Evolutionary conservation across 257 asterid genomes (phyloP), one percentile per base, ranked within the genome.

Genomic region (Cinchona pubescens): DNA sequence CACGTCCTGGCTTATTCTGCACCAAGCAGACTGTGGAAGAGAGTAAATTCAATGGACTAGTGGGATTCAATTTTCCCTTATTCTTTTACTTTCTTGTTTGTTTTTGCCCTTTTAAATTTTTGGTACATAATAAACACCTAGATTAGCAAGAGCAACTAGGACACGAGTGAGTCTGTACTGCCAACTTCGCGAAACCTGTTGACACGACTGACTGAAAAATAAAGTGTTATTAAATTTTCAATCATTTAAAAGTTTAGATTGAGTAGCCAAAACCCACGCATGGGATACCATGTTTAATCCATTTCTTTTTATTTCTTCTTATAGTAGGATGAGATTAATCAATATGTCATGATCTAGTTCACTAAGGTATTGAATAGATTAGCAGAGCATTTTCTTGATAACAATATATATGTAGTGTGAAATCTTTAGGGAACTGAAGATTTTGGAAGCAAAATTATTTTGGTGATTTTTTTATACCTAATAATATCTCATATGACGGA

Each of bases 1-100:
- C 56, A 38, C 30, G 23, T 59, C 43, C 76, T 40, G 76, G 59
- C 76, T 72, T 72, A n/a, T 56, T 72, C 69, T 72, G 67, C 48
- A 72, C 64, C 38, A 37, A 72, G 49, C 53, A 58, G 76, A 27
- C 56, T 10, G 56, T 38, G 53, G 40, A 29, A 46, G 25, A 46
- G 25, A 29, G 73, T 69, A 46, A 69, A 46, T 46, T 69, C 29
- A 29, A 15, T 43, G 23, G 72, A 34, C 63, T 43, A 32, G 27
- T 30, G 14, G 38, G n/a, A 45, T 42, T 56, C 42, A 16, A 30
- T 45, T 25, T 40, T 19, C 15, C 15, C 11, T n/a, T 45, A 4
- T 40, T 40, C 45, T 10, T 40, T 4, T 25, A 15, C 65, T 59
- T 14, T 15, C 38, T 16, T 27, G 1, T 12, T 64, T 72, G 1